Conservation (phyloP, 306 rosid genomes). For the Betula pendula region DNA sequence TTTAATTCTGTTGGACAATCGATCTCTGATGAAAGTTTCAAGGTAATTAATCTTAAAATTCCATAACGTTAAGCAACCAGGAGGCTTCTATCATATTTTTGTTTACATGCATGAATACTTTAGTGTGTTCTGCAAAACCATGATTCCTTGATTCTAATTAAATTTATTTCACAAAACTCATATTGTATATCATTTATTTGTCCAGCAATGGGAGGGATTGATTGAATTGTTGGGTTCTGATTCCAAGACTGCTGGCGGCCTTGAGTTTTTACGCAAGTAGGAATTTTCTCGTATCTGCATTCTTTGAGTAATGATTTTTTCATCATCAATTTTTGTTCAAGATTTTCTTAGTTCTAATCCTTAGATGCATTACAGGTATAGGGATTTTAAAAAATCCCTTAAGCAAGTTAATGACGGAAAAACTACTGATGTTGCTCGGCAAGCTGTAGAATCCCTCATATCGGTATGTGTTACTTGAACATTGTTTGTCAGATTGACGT, state of each 20-base stretch:
- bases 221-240: constrained; percentile 92
- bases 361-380: constrained; percentile 55
- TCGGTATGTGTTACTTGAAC: constrained; percentile 42
- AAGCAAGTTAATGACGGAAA: constrained; percentile 63
- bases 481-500: neutral
- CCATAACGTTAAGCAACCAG: constrained; percentile 4
- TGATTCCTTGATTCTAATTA: constrained; percentile 18
- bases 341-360: constrained; percentile 20
- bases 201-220: constrained; percentile 96
- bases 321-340: constrained; percentile 17
- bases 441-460: constrained; percentile 76
- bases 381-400: constrained; percentile 88
- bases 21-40: constrained; percentile 87
- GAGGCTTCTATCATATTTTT: neutral
- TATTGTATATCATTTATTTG: constrained; percentile 6
- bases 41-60: constrained; percentile 43
- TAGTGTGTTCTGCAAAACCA: neutral
- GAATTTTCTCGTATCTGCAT: constrained; percentile 17
- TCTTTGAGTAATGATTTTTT: constrained; percentile 11
- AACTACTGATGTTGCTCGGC: constrained; percentile 62
- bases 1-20: constrained; percentile 93
- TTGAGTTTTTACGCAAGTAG: constrained; percentile 90
- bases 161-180: constrained; percentile 8
- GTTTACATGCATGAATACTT: neutral
- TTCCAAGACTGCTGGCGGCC: constrained; percentile 86